phyloP scores from a whole-genome alignment of 169 alveolate genomes.

The Toxoplasma gondii region DNA sequence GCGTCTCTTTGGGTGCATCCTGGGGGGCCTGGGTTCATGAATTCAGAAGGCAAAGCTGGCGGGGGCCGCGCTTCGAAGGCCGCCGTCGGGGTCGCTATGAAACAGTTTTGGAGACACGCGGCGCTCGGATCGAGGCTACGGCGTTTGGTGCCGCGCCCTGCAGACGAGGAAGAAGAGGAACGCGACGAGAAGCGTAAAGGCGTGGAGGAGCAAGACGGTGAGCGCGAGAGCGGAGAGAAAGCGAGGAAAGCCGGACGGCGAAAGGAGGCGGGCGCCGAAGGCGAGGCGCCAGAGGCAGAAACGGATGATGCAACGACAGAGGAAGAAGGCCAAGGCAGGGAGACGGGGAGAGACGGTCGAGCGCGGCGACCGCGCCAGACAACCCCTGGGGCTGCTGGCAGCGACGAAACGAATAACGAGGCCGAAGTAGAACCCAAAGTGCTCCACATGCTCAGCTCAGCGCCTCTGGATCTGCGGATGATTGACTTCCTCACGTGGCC shows the following conservation, averaged over 20 bases:
- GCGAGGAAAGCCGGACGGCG: background rate
- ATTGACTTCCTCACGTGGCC: constrained; percentile 55
- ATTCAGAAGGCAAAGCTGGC: background rate
- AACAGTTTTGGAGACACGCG: constrained; percentile 14
- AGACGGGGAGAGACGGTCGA: background rate
- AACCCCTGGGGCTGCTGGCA: background rate
- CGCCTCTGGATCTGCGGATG: constrained; percentile 54
- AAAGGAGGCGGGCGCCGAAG: background rate
- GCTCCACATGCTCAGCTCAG: constrained; percentile 41
- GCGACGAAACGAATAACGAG: background rate
- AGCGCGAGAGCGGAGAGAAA: background rate
- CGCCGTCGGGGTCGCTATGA: constrained; percentile 31
- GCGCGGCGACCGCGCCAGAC: background rate
- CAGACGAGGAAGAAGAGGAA: background rate
- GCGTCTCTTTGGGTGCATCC: background rate
- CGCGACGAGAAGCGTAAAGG: background rate
- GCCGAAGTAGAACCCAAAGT: background rate
- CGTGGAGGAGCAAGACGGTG: background rate
- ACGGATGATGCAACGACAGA: background rate
- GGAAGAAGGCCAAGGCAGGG: background rate
- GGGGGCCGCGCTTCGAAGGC: background rate
- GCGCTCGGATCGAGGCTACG: constrained; percentile 6
- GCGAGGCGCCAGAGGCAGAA: background rate
- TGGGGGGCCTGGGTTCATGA: background rate
- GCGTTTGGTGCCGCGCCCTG: constrained; percentile 17